Conservation (phyloP, 371 early-diverging fungal genomes). For the Mortierella sp. region DNA sequence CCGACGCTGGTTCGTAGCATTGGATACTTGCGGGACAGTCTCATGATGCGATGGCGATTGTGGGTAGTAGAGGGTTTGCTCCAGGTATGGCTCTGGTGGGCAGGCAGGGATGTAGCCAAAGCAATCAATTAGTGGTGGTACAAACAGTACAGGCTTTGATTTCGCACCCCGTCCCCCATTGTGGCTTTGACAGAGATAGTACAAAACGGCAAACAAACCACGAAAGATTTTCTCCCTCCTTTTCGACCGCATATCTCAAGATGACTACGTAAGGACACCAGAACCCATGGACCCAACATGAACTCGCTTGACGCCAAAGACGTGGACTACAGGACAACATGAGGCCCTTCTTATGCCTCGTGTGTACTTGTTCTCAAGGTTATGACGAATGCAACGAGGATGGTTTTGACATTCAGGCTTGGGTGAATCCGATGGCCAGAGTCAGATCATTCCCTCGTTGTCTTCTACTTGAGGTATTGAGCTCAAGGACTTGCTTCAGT, state of each 20-base stretch:
- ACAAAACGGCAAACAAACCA: constrained; percentile 43
- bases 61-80: constrained; percentile 38
- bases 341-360: neutral
- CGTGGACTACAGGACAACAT: constrained; percentile 44
- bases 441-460: constrained; percentile 1
- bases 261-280: constrained; percentile 52
- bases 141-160: too few relatives aligned
- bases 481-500: constrained; percentile 43
- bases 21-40: constrained; percentile 32
- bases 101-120: constrained; percentile 42
- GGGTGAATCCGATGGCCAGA: neutral
- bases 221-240: constrained; percentile 48
- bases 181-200: too few relatives aligned
- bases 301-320: constrained; percentile 15
- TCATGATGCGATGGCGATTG: constrained; percentile 47
- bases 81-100: constrained; percentile 49
- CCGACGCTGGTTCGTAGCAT: constrained; percentile 50
- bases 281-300: constrained; percentile 1
- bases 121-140: constrained; percentile 17
- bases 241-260: constrained; percentile 52
- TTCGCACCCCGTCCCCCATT: too few relatives aligned
- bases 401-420: neutral
- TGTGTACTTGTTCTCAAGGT: constrained; percentile 44
- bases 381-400: constrained; percentile 6
- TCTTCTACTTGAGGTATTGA: constrained; percentile 43